Evolutionary conservation across 495 filamentous ascomycete species (phyloP).

Genomic region (Venustampulla echinocandica): DNA sequence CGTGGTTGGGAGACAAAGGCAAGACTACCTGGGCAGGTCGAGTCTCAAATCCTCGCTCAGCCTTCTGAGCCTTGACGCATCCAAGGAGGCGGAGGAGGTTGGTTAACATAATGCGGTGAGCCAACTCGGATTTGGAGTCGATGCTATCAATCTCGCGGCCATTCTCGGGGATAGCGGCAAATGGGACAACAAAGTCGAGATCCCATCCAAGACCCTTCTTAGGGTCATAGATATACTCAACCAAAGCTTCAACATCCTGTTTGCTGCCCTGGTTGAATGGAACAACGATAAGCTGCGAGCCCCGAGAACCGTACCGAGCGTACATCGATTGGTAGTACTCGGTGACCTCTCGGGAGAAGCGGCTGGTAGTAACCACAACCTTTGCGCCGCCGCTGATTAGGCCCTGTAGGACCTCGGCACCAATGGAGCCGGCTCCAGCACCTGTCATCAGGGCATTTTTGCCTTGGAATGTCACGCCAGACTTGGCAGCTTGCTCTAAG

Average conservation of each 20-base stretch:
- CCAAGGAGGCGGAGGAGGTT: slow-evolving; percentile 90
- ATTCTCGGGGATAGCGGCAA: slow-evolving; percentile 95
- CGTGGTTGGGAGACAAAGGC: slow-evolving; percentile 94
- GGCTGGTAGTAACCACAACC: slow-evolving; percentile 90
- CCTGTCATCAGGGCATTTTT: slow-evolving; percentile 98
- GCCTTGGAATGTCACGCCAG: slow-evolving; percentile 82
- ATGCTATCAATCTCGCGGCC: slow-evolving; percentile 96
- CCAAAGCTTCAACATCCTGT: slow-evolving; percentile 87
- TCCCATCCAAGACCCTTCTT: slow-evolving; percentile 98
- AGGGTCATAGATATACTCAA: slow-evolving; percentile 93
- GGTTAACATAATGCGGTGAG: slow-evolving; percentile 98
- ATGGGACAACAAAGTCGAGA: slow-evolving; percentile 90
- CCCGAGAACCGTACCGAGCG: slow-evolving; percentile 80
- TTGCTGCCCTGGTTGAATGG: slow-evolving; percentile 99
- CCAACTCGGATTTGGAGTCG: slow-evolving; percentile 96
- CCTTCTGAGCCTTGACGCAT: slow-evolving; percentile 83
- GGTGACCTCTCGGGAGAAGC: slow-evolving; percentile 93
- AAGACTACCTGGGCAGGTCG: slow-evolving; percentile 94
- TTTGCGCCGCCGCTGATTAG: slow-evolving; percentile 93
- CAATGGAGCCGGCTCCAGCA: slow-evolving; percentile 95
- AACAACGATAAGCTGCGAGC: slow-evolving; percentile 93
- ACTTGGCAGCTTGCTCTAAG: slow-evolving; percentile 75
- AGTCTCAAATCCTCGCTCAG: slow-evolving; percentile 78
- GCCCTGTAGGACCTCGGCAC: slow-evolving; percentile 95
- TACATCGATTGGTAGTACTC: slow-evolving; percentile 99